Evolutionary conservation across 1,284 basidiomycete genomes (phyloP).

Genomic region (Trametes sp.): DNA sequence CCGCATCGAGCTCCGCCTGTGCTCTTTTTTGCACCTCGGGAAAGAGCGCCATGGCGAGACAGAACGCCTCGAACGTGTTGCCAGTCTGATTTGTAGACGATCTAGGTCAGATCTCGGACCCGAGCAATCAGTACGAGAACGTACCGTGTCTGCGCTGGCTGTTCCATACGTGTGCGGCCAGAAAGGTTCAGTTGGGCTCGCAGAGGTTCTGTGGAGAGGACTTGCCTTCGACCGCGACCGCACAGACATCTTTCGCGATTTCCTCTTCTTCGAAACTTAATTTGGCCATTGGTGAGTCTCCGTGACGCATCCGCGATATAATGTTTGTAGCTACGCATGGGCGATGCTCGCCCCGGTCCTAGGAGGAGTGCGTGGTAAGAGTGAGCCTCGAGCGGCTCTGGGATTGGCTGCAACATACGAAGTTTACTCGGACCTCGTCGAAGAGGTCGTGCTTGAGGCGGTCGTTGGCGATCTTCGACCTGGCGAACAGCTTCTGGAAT

Average conservation of each 20-base stretch:
- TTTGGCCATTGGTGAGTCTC: too few relatives aligned
- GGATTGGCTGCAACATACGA: not conserved
- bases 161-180: too few relatives aligned
- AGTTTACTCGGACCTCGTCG: constrained; percentile 1
- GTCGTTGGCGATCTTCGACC: constrained; percentile 7
- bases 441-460: constrained; percentile 16
- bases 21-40: constrained; percentile 42
- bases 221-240: constrained; percentile 20
- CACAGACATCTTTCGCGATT: constrained; percentile 12
- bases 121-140: too few relatives aligned
- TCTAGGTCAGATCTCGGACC: too few relatives aligned
- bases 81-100: not conserved
- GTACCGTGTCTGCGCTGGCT: too few relatives aligned
- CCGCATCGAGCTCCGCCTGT: constrained; percentile 41
- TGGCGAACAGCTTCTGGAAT: constrained; percentile 12
- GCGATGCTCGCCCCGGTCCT: not conserved
- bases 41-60: constrained; percentile 36
- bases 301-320: too few relatives aligned
- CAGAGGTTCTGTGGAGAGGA: not conserved
- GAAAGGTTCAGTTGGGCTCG: too few relatives aligned
- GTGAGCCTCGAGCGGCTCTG: not conserved
- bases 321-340: not conserved
- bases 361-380: not conserved
- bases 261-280: not conserved
- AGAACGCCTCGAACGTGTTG: not conserved